A percentile compares a stretch with the other conserved stretches of the same genome.
These are phyloP conservation scores for Chytridiales sp. DNA, from an alignment of 371 early-diverging fungal genomes.

Conservation along the genomic window DNA sequence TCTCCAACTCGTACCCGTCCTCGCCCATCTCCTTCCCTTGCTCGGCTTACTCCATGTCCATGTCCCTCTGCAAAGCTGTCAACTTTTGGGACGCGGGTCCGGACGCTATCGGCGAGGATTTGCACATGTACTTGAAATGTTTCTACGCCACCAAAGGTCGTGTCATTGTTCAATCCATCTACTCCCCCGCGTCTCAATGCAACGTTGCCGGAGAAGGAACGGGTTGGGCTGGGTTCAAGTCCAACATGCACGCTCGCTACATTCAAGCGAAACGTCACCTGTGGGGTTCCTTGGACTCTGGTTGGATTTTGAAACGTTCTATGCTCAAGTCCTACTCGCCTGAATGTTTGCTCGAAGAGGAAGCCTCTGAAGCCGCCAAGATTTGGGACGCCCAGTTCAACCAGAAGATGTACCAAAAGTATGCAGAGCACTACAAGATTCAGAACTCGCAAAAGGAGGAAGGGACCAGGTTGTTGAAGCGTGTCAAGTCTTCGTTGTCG, in stretches of 20 bases:
- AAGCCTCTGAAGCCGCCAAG: constrained; percentile 24
- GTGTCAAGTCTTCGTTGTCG: no score
- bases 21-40: constrained; percentile 62
- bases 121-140: constrained; percentile 73
- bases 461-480: no score
- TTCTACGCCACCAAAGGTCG: constrained; percentile 61
- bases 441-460: no score
- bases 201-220: constrained; percentile 50
- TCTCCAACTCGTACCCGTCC: constrained; percentile 58
- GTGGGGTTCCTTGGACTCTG: constrained; percentile 38
- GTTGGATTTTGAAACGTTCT: constrained; percentile 26
- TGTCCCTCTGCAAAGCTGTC: constrained; percentile 60
- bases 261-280: constrained; percentile 64
- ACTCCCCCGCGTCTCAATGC: constrained; percentile 62
- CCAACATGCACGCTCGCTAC: constrained; percentile 54
- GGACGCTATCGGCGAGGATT: constrained; percentile 68
- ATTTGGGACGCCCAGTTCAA: constrained; percentile 19
- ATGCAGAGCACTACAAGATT: no score
- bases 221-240: no score
- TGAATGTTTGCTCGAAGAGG: constrained; percentile 28
- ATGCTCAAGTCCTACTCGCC: constrained; percentile 28
- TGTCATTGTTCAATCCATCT: constrained; percentile 57
- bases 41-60: constrained; percentile 61
- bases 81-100: constrained; percentile 67
- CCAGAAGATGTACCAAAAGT: no score